Evolutionary conservation across 2,329 filamentous ascomycete genomes (phyloP), one percentile per base, ranked within the genome.

Genomic region (Pseudogymnoascus sp.): DNA sequence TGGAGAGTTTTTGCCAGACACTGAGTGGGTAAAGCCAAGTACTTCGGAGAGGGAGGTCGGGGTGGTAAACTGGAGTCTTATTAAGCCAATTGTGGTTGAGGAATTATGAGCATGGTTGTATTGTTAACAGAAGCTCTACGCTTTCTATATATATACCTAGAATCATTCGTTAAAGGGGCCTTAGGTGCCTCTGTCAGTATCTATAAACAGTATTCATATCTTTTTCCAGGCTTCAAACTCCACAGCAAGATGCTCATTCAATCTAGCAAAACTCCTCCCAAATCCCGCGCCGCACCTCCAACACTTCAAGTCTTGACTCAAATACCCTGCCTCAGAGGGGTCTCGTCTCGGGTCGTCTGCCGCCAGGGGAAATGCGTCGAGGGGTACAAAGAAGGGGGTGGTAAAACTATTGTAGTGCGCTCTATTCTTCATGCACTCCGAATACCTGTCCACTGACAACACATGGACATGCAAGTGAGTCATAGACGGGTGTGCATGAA

Each of bases 341-440:
- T 85, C 73, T 67, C 87, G 80, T 64, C 91, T 78, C 53, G 77
- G 74, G 73, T 96, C 91, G 62, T 87, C 83, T 25, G 78, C 66
- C 0, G 81, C 79, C 31, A 97, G 77, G 4, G 95, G 93, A 60
- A 97, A 93, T 65, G 93, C 89, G 21, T 86, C 86, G 25, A 97
- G 71, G 14, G 82, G 80, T 11, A 97, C 84, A 21, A 99, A 84
- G 73, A 97, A 99, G 3, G 84, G 83, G 61, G 93, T 96, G 34
- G 84, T 86, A 76, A 97, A 97, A 67, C 89, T 95, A 72, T 95
- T 91, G 77, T 97, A 97, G 76, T 97, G 95, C 74, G 92, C 93
- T 67, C 86, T 82, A 72, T 93, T 87, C 76, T 88, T 90, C 75
- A 97, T 68, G 53, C 81, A 82, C 10, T 84, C 81, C 38, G 88